A percentile compares a stretch with the other conserved stretches of the same genome.
These are phyloP conservation scores for Barnettozyma salicaria DNA, from an alignment of 805 yeast genomes.

Conservation along the genomic window DNA sequence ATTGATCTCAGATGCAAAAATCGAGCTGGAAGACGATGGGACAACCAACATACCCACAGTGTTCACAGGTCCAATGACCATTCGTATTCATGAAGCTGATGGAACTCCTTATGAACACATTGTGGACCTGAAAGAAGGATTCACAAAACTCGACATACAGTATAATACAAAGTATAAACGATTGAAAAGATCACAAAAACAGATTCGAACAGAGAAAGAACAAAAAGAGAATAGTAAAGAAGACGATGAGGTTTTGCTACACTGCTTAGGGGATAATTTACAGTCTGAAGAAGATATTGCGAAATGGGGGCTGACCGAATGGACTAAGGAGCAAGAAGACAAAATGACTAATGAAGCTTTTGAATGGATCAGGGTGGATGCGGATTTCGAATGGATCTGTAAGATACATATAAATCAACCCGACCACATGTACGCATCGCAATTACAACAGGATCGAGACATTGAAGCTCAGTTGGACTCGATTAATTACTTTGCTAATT, in stretches of 20 bases:
- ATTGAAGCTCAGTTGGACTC: slow-evolving; percentile 94
- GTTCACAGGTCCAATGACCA: slow-evolving; percentile 93
- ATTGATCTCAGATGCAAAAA: slow-evolving; percentile 35
- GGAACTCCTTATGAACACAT: slow-evolving; percentile 99
- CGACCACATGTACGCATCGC: slow-evolving; percentile 92
- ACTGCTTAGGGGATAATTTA: slow-evolving; percentile 74
- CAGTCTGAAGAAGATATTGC: slow-evolving; percentile 51
- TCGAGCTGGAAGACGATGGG: slow-evolving; percentile 11
- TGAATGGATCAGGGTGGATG: slow-evolving; percentile 97
- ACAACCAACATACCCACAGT: slow-evolving; percentile 29
- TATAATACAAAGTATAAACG: slow-evolving; percentile 92
- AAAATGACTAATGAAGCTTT: slow-evolving; percentile 74
- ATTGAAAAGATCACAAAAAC: slow-evolving; percentile 52
- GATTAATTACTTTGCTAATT: slow-evolving; percentile 59
- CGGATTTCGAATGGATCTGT: slow-evolving; percentile 96
- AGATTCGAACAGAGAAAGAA: slow-evolving; percentile 38
- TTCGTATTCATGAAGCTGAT: slow-evolving; percentile 94
- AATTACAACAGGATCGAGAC: slow-evolving; percentile 89
- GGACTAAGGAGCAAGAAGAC: slow-evolving; percentile 65
- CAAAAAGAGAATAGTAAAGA: slow-evolving; percentile 25
- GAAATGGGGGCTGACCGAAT: slow-evolving; percentile 70
- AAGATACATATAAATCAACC: slow-evolving; percentile 77
- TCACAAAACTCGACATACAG: slow-evolving; percentile 86
- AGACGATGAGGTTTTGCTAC: slow-evolving; percentile 38
- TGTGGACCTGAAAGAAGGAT: slow-evolving; percentile 79